A percentile compares a stretch with the other conserved stretches of the same genome.
Evolutionary conservation across 2,329 filamentous ascomycete species (phyloP).

Genomic region (Aspergillus jensenii): DNA sequence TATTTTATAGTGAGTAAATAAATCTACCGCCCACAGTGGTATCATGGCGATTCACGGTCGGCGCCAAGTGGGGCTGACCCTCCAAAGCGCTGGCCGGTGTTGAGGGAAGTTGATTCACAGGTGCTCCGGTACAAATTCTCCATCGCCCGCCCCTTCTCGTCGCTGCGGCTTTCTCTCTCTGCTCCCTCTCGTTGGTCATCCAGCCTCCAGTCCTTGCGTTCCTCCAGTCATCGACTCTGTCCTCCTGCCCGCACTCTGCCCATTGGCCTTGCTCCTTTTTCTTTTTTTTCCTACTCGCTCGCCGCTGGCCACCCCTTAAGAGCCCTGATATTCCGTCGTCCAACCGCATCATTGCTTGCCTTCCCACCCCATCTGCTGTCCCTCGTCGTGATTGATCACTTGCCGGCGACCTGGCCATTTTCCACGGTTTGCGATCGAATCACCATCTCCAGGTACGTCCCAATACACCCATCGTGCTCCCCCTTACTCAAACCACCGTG

Average conservation of each 20-base stretch:
- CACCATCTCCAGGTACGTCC: slow-evolving; percentile 25
- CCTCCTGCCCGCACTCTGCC: slow-evolving; percentile 23
- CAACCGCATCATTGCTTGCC: slow-evolving; percentile 22
- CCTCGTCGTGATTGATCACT: slow-evolving; percentile 21
- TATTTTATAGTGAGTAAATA: too few relatives aligned
- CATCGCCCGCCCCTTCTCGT: slow-evolving; percentile 38
- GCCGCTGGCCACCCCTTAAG: slow-evolving; percentile 17
- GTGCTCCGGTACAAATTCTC: slow-evolving; percentile 40
- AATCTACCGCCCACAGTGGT: background rate
- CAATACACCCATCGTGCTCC: background rate
- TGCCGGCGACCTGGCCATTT: slow-evolving; percentile 7
- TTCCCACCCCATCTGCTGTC: slow-evolving; percentile 17
- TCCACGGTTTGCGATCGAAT: slow-evolving; percentile 23
- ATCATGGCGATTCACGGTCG: background rate
- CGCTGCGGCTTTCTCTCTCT: slow-evolving; percentile 36
- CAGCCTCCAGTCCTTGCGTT: slow-evolving; percentile 30
- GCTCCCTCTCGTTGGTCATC: slow-evolving; percentile 44
- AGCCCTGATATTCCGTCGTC: slow-evolving; percentile 19
- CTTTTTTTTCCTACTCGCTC: slow-evolving; percentile 23
- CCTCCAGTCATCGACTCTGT: slow-evolving; percentile 23
- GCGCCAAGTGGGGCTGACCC: slow-evolving; percentile 19
- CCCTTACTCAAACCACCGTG: slow-evolving; percentile 14
- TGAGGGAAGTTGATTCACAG: slow-evolving; percentile 17
- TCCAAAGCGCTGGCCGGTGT: slow-evolving; percentile 13
- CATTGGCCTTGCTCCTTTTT: slow-evolving; percentile 21